Percentiles rank a stretch among this genome's conserved stretches.
Evolutionary conservation across 2,329 filamentous ascomycete species (phyloP).

Genomic region (Fusarium pininemorale): DNA sequence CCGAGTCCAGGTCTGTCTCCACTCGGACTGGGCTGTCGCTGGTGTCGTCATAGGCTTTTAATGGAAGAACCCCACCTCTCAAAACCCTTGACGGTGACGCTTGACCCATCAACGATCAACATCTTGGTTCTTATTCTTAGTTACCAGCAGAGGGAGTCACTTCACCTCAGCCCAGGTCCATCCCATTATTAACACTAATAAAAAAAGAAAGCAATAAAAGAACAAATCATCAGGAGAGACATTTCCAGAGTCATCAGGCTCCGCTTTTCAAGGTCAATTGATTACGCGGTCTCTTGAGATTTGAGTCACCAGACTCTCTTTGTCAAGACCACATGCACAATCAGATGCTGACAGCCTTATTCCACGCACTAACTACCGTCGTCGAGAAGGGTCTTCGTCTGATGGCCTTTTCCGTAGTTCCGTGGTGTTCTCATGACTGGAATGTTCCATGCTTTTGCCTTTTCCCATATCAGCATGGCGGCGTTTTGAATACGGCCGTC

Average conservation of each 20-base stretch:
- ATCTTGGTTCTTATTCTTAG: constrained; percentile 29
- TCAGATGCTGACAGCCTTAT: constrained; percentile 25
- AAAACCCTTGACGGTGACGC: constrained; percentile 25
- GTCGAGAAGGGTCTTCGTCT: constrained; percentile 10
- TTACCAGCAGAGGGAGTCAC: not conserved
- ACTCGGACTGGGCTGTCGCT: constrained; percentile 10
- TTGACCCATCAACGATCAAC: constrained; percentile 12
- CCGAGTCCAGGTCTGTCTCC: not conserved
- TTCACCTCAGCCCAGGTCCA: not conserved
- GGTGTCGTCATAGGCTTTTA: constrained; percentile 34
- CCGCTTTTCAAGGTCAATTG: constrained; percentile 19
- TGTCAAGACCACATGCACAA: constrained; percentile 27
- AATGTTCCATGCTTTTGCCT: constrained; percentile 27
- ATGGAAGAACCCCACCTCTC: constrained; percentile 15
- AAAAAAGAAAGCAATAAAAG: not conserved
- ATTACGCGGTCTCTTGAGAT: constrained; percentile 23
- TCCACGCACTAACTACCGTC: not conserved
- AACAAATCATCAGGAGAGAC: not conserved
- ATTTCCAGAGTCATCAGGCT: not conserved
- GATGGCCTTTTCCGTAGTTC: constrained; percentile 16
- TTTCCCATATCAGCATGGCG: not conserved
- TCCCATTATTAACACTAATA: not conserved
- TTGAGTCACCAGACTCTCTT: constrained; percentile 35
- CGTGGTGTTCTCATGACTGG: constrained; percentile 30
- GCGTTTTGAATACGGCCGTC: constrained; percentile 1